Evolutionary conservation across 148 eudicot species (phyloP).

Genomic region (Vaccinium myrtillus): DNA sequence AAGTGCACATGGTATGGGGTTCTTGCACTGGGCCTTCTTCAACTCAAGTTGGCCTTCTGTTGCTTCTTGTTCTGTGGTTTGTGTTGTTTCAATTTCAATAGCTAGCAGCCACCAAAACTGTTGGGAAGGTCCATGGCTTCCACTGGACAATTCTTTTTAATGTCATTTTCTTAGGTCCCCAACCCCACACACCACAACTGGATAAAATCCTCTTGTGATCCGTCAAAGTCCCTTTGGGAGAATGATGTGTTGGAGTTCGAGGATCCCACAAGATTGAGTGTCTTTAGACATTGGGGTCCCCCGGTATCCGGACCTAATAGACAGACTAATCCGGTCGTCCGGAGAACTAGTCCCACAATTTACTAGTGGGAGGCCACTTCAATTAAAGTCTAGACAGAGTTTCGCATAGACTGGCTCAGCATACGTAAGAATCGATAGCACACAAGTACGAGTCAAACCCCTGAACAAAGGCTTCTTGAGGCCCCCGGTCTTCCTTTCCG

Average conservation of each 20-base stretch:
- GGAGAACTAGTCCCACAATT: not conserved
- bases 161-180: constrained; percentile 6
- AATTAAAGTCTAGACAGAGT: not conserved
- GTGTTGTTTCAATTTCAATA: not conserved
- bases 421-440: too few relatives aligned
- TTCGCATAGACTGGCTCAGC: too few relatives aligned
- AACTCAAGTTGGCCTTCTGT: not conserved
- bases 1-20: constrained; percentile 9
- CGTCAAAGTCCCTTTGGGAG: not conserved
- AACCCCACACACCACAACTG: not conserved
- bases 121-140: not conserved
- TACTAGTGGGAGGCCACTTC: not conserved
- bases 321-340: not conserved
- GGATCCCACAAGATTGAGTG: not conserved
- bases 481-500: not conserved
- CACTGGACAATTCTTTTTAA: constrained; percentile 6
- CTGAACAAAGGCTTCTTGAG: not conserved
- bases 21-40: not conserved
- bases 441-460: too few relatives aligned
- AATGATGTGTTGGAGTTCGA: constrained; percentile 5
- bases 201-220: not conserved
- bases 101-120: not conserved
- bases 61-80: not conserved
- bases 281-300: not conserved
- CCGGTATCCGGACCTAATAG: not conserved